Conservation (phyloP, 129 eudicot species). For the Scalesia atractyloides region DNA sequence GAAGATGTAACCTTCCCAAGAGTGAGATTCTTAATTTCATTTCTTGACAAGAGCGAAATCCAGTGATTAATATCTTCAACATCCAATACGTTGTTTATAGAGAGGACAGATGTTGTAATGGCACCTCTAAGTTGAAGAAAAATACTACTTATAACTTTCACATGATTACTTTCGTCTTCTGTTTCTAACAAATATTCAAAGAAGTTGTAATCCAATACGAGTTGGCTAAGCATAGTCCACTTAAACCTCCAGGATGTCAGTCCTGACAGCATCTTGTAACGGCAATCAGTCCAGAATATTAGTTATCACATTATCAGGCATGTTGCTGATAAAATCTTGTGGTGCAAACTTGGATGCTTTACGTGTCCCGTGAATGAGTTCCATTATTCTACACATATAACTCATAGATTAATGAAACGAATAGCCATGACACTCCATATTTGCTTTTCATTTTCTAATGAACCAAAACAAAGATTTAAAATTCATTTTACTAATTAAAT, state of each 20-base stretch:
- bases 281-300: slow-evolving; percentile 13
- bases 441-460: too few species aligned
- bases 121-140: background rate
- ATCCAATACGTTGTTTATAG: background rate
- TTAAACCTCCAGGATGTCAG: slow-evolving; percentile 7
- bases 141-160: background rate
- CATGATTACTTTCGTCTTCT: background rate
- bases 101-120: background rate
- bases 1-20: too few species aligned
- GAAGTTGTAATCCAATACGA: background rate
- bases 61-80: background rate
- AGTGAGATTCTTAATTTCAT: background rate
- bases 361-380: background rate
- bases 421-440: too few species aligned
- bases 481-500: too few species aligned
- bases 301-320: slow-evolving; percentile 16
- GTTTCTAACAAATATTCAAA: background rate
- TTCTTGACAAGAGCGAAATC: background rate
- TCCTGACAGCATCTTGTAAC: slow-evolving; percentile 4
- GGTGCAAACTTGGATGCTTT: background rate
- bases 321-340: slow-evolving; percentile 1
- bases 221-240: slow-evolving; percentile 6
- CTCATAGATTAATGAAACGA: too few species aligned
- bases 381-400: background rate
- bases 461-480: too few species aligned